A percentile compares a stretch with the other conserved stretches of the same genome.
Conservation (phyloP, 345 rosid species). For the Jatropha curcas region DNA sequence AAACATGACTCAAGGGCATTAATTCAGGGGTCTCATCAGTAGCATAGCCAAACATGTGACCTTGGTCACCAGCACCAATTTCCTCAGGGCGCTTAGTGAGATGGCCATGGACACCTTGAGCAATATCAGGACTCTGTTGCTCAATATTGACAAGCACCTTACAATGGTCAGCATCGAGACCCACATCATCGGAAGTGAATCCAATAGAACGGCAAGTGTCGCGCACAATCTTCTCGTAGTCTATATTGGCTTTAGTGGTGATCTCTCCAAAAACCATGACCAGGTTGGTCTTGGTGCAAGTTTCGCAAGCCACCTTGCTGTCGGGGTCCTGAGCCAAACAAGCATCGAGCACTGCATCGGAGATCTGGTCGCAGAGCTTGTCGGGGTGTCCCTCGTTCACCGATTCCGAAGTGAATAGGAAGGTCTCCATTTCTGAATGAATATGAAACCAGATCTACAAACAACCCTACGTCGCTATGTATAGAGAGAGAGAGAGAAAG, state of each 20-base stretch:
- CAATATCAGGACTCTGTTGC: conserved; percentile 24
- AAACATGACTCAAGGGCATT: conserved; percentile 72
- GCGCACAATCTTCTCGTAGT: conserved; percentile 24
- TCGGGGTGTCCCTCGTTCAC: conserved; percentile 23
- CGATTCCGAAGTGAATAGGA: conserved; percentile 20
- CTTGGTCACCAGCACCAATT: conserved; percentile 23
- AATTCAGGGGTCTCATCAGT: conserved; percentile 39
- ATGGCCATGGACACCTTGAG: conserved; percentile 24
- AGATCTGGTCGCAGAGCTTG: conserved; percentile 26
- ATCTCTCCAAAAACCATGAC: conserved; percentile 27
- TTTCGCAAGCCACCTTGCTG: conserved; percentile 23
- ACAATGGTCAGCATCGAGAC: conserved; percentile 21
- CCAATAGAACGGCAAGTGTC: conserved; percentile 20
- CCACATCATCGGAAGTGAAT: conserved; percentile 18
- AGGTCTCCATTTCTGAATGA: conserved; percentile 9
- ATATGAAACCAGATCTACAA: no score
- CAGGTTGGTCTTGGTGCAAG: conserved; percentile 24
- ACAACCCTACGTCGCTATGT: no score
- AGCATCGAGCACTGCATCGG: conserved; percentile 19
- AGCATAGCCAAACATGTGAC: conserved; percentile 23
- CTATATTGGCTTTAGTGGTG: conserved; percentile 18
- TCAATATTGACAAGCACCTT: conserved; percentile 20
- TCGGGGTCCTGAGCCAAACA: conserved; percentile 19
- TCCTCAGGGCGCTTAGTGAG: conserved; percentile 19
- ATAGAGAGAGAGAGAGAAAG: no score